Percentiles rank a stretch among this genome's conserved stretches.
These are phyloP conservation scores for Paecilomyces formosus DNA, from an alignment of 2,329 filamentous ascomycete genomes.

Conservation along the genomic window DNA sequence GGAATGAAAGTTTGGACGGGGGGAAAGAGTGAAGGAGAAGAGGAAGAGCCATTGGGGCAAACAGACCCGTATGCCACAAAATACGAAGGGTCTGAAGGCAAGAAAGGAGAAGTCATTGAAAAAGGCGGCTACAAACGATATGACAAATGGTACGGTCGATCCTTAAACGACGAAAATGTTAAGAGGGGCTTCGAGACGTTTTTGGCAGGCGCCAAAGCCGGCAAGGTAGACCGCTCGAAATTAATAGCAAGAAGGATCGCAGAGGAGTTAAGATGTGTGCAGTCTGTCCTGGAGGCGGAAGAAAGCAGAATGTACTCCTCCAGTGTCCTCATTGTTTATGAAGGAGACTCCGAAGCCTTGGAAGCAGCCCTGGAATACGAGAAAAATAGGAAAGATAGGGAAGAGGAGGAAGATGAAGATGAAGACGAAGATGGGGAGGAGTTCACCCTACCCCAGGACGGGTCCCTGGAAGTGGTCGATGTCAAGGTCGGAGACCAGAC, in stretches of 20 bases:
- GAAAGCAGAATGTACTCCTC: slow-evolving; percentile 63
- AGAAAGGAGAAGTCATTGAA: slow-evolving; percentile 34
- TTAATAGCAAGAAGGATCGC: slow-evolving; percentile 35
- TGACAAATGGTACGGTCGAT: slow-evolving; percentile 59
- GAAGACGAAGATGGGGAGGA: slow-evolving; percentile 20
- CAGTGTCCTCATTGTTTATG: slow-evolving; percentile 59
- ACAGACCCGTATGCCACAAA: slow-evolving; percentile 26
- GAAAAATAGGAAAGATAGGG: slow-evolving; percentile 24
- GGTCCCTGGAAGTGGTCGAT: slow-evolving; percentile 22
- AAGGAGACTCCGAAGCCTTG: slow-evolving; percentile 53
- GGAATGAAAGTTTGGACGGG: slow-evolving; percentile 56
- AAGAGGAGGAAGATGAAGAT: slow-evolving; percentile 26
- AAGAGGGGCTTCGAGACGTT: slow-evolving; percentile 52
- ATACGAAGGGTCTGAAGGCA: slow-evolving; percentile 43
- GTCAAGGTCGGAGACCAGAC: slow-evolving; percentile 20
- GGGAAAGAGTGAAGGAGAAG: slow-evolving; percentile 21
- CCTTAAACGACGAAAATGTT: slow-evolving; percentile 49
- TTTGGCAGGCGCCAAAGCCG: slow-evolving; percentile 39
- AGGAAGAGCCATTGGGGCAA: slow-evolving; percentile 16
- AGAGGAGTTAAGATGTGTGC: slow-evolving; percentile 36
- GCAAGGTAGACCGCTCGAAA: slow-evolving; percentile 35
- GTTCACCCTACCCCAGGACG: slow-evolving; percentile 18
- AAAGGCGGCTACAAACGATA: slow-evolving; percentile 51
- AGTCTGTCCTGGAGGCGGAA: slow-evolving; percentile 44
- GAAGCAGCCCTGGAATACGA: slow-evolving; percentile 41